Evolutionary conservation across 192 early-diverging fungal genomes (phyloP), one percentile per base, ranked within the genome.

Genomic region (Cetraspora pellucida): DNA sequence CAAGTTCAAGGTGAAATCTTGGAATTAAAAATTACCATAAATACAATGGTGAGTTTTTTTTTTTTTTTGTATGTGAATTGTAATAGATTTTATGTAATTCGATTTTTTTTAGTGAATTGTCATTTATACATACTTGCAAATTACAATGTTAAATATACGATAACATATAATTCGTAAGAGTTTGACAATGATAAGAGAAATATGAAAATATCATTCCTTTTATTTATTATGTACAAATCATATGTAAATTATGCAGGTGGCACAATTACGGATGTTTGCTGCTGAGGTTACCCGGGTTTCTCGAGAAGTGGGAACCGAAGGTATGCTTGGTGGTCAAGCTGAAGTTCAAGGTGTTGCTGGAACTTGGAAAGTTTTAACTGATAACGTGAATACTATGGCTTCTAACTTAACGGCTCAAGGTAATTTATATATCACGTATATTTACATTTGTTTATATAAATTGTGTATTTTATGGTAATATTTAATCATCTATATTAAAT

Each of bases 351-450:
- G 77, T 76, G 83, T 90, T 1, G 88, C 81, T 14, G 89, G 91
- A 14, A 89, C 85, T 0, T 90, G 89, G 91, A 87, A 83, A 43
- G 87, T 87, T 58, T 77, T 91, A 1, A 90, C 89, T 0, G 89
- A 88, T 61, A 89, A 88, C 44, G 89, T 92, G 49, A 92, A 92
- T 72, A 83, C 82, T 5, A 92, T 92, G 91, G 89, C 89, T 2
- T 79, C 75, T 8, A 91, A 90, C 76, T 74, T 92, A 31, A 90
- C 89, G 0, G 81, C 81, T 25, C 91, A 91, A 66, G 90, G 37
- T 37, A 37, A 37, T 37, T 37, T 89, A 23, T 19, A 3, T 11
- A 54, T 54, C 16, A 54, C 11, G 19, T 54, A 14, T 54, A 19
- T 54, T 13, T 54, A 19, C 16, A 16, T 54, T 54, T 19, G 19